Base-by-base conservation (phyloP, 2,329 filamentous ascomycete genomes). In the Beauveria scarabaeidicola region DNA sequence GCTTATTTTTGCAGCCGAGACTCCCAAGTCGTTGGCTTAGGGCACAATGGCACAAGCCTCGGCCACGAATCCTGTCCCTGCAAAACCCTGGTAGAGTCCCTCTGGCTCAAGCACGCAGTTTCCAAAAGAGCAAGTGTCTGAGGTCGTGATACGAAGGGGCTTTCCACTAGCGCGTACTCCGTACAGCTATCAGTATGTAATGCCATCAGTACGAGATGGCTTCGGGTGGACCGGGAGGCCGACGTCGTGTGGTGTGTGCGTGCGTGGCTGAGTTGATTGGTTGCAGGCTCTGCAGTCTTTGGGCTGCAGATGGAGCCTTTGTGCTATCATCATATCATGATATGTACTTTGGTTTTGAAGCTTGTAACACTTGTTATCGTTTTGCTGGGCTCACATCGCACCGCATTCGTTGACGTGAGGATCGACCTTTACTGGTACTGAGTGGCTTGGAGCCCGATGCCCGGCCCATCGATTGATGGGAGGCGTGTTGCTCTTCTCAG, bases 121-220 rank as follows among this genome's bases (percentile, higher is more conserved):
- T 47, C n/a, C 32, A 36, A 58, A 43, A 25, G 38, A 51, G 55
- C 55, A 44, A 58, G 36, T 32, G 47, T 58, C 46, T 43, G 36
- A 48, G 36, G 32, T 58, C 21, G 40, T 38, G 46, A 58, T 58
- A 58, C 55, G 55, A 46, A 47, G 55, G 55, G 55, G 46, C 46
- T 58, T 50, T 41, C 44, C 4, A 48, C 53, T 57, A 57, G 53
- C 53, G 48, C 21, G 44, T 9, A 13, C 46, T n/a, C n/a, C n/a
- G n/a, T n/a, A n/a, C n/a, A n/a, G n/a, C n/a, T n/a, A n/a, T n/a
- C n/a, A n/a, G n/a, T n/a, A 36, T 36, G 36, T 58, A 58, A 51
- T 51, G 55, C 36, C 55, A 58, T 29, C 36, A 58, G 43, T 58
- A 58, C 55, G 55, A 51, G 55, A 58, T 51, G 46, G 55, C 55